These are phyloP conservation scores for Polysphondylium violaceum DNA, from an alignment of 78 protist genomes.

Conservation along the genomic window DNA sequence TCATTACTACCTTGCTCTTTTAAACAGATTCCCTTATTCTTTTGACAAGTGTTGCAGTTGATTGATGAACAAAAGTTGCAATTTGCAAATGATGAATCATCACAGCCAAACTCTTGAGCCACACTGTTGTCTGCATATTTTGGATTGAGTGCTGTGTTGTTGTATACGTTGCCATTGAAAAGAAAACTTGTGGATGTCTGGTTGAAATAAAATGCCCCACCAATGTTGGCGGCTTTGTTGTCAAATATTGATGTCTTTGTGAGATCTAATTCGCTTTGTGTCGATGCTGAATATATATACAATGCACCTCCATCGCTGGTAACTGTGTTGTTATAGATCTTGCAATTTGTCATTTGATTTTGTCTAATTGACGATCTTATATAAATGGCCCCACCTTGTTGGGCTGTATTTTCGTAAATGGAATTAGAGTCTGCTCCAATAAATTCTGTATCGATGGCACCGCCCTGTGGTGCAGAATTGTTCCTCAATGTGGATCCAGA, in stretches of 20 bases:
- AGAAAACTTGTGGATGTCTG: neutral
- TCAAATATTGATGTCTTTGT: neutral
- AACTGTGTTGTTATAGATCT: conserved; percentile 15
- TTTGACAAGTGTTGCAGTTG: neutral
- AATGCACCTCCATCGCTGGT: conserved; percentile 26
- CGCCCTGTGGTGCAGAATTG: conserved; percentile 15
- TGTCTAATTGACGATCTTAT: neutral
- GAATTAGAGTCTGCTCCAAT: no score
- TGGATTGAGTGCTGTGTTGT: neutral
- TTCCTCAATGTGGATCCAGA: neutral
- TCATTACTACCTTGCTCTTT: neutral
- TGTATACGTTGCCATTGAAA: neutral
- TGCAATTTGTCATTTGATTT: neutral
- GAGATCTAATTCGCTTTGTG: neutral
- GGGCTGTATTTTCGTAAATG: neutral
- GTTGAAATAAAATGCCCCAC: conserved; percentile 38
- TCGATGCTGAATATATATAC: neutral
- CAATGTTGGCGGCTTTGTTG: neutral
- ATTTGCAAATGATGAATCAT: neutral
- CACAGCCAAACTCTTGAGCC: neutral
- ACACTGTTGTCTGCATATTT: neutral
- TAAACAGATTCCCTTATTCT: neutral
- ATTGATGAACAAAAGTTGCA: neutral
- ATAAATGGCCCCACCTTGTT: conserved; percentile 14
- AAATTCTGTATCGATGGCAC: conserved; percentile 14